Conservation (phyloP, 1,284 basidiomycete genomes). For the Ganoderma boninense region DNA sequence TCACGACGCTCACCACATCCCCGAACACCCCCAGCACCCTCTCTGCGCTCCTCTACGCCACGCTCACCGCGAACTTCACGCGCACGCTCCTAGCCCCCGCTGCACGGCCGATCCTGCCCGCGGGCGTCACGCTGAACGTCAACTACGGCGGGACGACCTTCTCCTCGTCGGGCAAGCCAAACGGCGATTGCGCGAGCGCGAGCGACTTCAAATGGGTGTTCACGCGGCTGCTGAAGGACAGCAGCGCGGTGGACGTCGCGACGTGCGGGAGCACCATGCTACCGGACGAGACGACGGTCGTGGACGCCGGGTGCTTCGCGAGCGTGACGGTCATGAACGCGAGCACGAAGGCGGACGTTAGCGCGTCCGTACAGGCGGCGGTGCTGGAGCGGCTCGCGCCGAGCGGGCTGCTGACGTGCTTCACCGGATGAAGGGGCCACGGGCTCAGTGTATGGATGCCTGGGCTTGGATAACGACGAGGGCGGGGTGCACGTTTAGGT, state of each 20-base stretch:
- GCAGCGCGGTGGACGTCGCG: constrained; percentile 47
- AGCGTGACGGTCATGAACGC: constrained; percentile 58
- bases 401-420: constrained; percentile 14
- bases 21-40: constrained; percentile 43
- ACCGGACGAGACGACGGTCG: constrained; percentile 38
- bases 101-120: constrained; percentile 48
- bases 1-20: constrained; percentile 51
- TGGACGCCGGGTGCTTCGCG: constrained; percentile 48
- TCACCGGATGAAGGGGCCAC: neutral
- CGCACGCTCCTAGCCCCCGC: constrained; percentile 45
- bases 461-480: neutral
- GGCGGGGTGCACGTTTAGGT: neutral
- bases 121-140: constrained; percentile 54
- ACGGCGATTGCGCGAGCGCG: constrained; percentile 43
- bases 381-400: constrained; percentile 47
- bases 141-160: constrained; percentile 53
- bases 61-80: constrained; percentile 51
- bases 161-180: constrained; percentile 32
- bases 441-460: neutral
- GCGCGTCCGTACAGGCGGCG: constrained; percentile 46
- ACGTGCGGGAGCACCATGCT: constrained; percentile 53
- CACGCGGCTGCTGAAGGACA: constrained; percentile 47
- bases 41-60: constrained; percentile 51
- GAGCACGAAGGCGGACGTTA: constrained; percentile 52
- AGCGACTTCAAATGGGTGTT: constrained; percentile 54